phyloP scores from a whole-genome alignment of 73 alveolate genomes.

The Breviolum minutum region DNA sequence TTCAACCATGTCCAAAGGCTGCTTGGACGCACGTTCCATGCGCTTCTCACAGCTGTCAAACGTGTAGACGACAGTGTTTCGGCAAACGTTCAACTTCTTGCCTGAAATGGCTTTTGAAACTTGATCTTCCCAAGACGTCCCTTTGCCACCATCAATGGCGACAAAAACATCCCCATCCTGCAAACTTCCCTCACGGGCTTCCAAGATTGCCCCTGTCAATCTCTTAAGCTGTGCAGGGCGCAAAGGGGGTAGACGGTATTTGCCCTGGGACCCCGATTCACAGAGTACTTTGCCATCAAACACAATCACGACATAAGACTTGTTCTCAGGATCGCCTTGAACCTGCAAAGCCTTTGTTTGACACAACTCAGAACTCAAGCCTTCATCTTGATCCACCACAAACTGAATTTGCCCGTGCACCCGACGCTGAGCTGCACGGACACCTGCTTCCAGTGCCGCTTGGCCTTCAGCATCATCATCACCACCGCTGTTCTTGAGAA shows the following conservation, averaged over 20 bases:
- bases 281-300: background rate
- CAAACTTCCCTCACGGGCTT: background rate
- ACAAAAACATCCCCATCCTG: background rate
- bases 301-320: background rate
- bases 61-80: background rate
- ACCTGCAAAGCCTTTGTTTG: background rate
- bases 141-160: conserved; percentile 23
- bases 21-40: background rate
- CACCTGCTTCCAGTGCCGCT: background rate
- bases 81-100: background rate
- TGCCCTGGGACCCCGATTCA: conserved; percentile 11
- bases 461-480: background rate
- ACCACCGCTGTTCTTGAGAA: background rate
- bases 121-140: background rate
- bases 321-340: background rate
- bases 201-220: background rate
- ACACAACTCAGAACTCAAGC: background rate
- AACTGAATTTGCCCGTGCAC: background rate
- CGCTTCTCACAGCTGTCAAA: background rate
- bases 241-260: conserved; percentile 1
- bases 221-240: background rate
- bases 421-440: conserved; percentile 28
- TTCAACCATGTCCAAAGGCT: background rate
- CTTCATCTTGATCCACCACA: background rate
- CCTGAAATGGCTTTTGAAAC: background rate